Evolutionary conservation across 148 eudicot genomes (phyloP).

Genomic region (Chenopodium berlandieri): DNA sequence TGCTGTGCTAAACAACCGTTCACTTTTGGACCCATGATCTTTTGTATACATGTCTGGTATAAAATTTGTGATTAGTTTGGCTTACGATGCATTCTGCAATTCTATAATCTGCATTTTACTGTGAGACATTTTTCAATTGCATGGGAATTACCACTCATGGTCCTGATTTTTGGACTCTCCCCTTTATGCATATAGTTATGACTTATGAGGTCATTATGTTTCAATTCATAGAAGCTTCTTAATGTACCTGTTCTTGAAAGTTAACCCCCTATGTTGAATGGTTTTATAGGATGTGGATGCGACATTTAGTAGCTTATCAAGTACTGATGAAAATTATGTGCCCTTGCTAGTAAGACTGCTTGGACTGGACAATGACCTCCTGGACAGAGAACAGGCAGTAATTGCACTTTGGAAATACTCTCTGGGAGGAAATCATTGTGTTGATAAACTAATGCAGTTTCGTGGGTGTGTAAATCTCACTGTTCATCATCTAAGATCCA

Average conservation of each 20-base stretch:
- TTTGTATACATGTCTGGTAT: too few species aligned
- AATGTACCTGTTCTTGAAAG: neutral
- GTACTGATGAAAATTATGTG: conserved; percentile 54
- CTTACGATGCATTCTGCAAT: too few species aligned
- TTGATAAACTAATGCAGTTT: conserved; percentile 65
- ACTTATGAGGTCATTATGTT: neutral
- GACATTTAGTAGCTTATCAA: conserved; percentile 36
- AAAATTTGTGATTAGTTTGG: too few species aligned
- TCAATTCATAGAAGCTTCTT: neutral
- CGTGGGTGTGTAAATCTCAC: conserved; percentile 63
- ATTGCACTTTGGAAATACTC: conserved; percentile 78
- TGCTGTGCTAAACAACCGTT: too few species aligned
- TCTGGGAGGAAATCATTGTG: conserved; percentile 62
- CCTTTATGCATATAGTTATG: neutral
- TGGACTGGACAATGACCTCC: conserved; percentile 76
- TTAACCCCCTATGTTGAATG: conserved; percentile 15
- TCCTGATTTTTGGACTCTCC: neutral
- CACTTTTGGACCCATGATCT: too few species aligned
- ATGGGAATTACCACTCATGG: neutral
- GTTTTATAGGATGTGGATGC: conserved; percentile 46
- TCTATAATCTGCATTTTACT: neutral
- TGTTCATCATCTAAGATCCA: conserved; percentile 63
- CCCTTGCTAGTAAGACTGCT: conserved; percentile 77
- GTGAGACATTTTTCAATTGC: neutral
- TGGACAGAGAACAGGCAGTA: conserved; percentile 80